Evolutionary conservation across 139 green algal species (phyloP), one percentile per base, ranked within the genome.

Genomic region (Asterochloris erici): DNA sequence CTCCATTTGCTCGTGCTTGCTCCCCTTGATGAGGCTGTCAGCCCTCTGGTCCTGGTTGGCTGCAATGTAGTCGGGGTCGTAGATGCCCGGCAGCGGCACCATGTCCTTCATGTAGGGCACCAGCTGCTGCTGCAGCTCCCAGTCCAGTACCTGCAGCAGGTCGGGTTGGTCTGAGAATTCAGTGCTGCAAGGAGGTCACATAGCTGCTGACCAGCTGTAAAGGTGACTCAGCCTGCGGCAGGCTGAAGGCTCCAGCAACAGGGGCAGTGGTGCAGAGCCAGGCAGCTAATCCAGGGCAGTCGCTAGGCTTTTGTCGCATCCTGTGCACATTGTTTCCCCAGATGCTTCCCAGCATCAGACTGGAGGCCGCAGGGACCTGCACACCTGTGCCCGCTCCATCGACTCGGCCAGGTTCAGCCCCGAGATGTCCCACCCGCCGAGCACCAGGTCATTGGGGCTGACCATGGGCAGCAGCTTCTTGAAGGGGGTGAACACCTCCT

Each of bases 341-440:
- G 38, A 2, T 54, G 38, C 38, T 54, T 54, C 38, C 38, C 38
- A 54, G 38, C 38, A 2, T 54, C 38, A 10, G 6, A 6, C 38
- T 54, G 38, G 38, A 54, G 6, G 38, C 28, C 9, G 1, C 27
- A 9, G 15, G 21, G 61, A 74, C 63, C 24, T 23, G 47, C 78
- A 61, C 26, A 92, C 92, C 87, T 94, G 86, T 14, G 89, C 91
- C 73, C 94, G 92, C 88, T 97, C 91, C 95, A 99, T 99, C 10
- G 96, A 90, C 73, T 99, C 95, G 9, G 95, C 97, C 81, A 99
- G 85, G 89, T 98, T 98, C 71, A 97, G 75, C 75, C 84, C 77
- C 4, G 90, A 97, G 82, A 99, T 99, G 85, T 99, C 97, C 97
- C 97, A 99, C 27, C 97, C 97, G 10, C 96, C 96, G 14, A 99